Percentiles rank a stretch among this genome's conserved stretches.
phyloP scores from a whole-genome alignment of 139 green algal genomes.

The Closterium sp. region DNA sequence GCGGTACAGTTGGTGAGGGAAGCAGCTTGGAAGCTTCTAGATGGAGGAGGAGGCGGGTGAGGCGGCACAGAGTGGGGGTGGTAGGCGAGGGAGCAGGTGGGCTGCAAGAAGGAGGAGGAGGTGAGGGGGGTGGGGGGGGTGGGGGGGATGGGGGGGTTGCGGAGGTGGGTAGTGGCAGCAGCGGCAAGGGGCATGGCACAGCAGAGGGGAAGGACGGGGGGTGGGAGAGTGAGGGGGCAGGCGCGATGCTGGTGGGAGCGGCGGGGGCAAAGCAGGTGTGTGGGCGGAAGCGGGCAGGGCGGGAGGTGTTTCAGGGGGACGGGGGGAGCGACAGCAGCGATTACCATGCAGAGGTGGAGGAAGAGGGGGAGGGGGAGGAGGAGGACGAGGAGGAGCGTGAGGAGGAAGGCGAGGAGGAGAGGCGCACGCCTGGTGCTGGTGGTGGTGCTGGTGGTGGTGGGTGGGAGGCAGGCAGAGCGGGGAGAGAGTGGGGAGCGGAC shows the following conservation, averaged over 20 bases:
- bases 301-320: not conserved
- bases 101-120: not conserved
- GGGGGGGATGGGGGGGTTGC: too few relatives aligned
- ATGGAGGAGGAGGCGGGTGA: not conserved
- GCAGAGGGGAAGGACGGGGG: not conserved
- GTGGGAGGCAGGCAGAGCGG: not conserved
- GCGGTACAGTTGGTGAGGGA: not conserved
- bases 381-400: not conserved
- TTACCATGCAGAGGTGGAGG: not conserved
- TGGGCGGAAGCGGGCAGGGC: not conserved
- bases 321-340: not conserved
- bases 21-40: not conserved
- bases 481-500: too few relatives aligned
- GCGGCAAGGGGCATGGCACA: too few relatives aligned
- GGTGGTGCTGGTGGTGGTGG: too few relatives aligned
- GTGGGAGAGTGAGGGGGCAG: not conserved
- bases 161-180: not conserved
- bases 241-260: not conserved
- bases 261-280: not conserved
- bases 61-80: not conserved
- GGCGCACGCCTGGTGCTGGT: too few relatives aligned
- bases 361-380: not conserved
- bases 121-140: not conserved
- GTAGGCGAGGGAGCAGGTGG: not conserved
- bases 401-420: not conserved